phyloP scores from a whole-genome alignment of 371 early-diverging fungal genomes.

The Saksenaea vasiformis region DNA sequence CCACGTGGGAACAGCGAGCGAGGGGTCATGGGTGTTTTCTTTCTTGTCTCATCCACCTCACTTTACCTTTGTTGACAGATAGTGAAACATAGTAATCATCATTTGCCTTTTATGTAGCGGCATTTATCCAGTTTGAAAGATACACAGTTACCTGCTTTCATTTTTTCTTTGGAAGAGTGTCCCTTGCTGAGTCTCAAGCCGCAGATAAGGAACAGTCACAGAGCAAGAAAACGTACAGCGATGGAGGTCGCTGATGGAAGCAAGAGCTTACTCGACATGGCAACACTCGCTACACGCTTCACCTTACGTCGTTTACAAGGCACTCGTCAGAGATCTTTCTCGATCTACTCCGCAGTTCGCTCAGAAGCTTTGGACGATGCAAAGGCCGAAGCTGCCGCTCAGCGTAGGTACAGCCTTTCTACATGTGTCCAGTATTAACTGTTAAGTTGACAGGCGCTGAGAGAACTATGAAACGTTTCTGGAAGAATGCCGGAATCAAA shows the following conservation, averaged over 20 bases:
- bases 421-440: not conserved
- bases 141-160: too few relatives aligned
- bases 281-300: not conserved
- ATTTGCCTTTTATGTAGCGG: too few relatives aligned
- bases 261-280: not conserved
- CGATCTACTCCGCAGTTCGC: not conserved
- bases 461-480: conserved; percentile 71
- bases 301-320: not conserved
- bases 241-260: not conserved
- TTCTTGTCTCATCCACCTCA: too few relatives aligned
- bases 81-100: too few relatives aligned
- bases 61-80: too few relatives aligned
- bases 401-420: conserved; percentile 10
- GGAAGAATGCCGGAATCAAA: conserved; percentile 69
- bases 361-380: conserved; percentile 15
- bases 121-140: too few relatives aligned
- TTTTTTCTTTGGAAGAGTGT: too few relatives aligned
- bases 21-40: too few relatives aligned
- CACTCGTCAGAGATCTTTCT: not conserved
- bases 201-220: too few relatives aligned
- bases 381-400: conserved; percentile 25
- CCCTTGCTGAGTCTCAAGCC: too few relatives aligned
- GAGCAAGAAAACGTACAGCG: not conserved
- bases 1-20: too few relatives aligned
- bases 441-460: conserved; percentile 45